Base-by-base conservation (phyloP, 306 rosid species). In the Casuarina glauca region DNA sequence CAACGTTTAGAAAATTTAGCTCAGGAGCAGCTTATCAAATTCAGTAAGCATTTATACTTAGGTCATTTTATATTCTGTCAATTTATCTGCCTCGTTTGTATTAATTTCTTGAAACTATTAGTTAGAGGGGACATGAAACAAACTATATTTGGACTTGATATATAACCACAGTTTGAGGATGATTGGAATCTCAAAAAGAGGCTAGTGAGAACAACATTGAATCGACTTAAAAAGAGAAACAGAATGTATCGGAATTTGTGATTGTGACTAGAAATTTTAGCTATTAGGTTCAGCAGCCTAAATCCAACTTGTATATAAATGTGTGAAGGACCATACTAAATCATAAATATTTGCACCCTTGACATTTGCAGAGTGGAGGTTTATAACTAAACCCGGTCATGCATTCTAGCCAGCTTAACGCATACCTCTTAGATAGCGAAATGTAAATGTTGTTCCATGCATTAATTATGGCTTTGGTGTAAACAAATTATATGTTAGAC, bases 21-120 rank as follows among this genome's bases (percentile, higher is more conserved):
- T 53, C 99, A 96, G 82, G 99, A 93, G 90, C 97, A 96, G 82
- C 94, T 85, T 76, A 96, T 96, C 81, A 96, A 96, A 90, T 89
- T 90, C 76, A 71, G 99, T 96, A 88, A 90, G 97, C 77, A 82
- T 82, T 78, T 64, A 52, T 63, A 54, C 38, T 63, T 71, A 54
- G 76, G 57, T 44, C 8, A 57, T 76, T 77, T 69, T 57, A 49
- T 61, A 35, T 45, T 54, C 50, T 51, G 35, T 76, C 66, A 69
- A 42, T 11, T 52, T 55, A 36, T 10, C 52, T 32, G 62, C 73
- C 54, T 35, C 67, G 60, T 74, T 54, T 67, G 35, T 36, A 13
- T 38, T 26, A 38, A 13, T 63, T 36, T 2, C 44, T 38, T 63
- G 45, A 63, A 36, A 39, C 39, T 36, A 38, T 63, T 63, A 44